These are phyloP conservation scores for Hibiscus syriacus DNA, from an alignment of 345 rosid genomes.

Conservation along the genomic window DNA sequence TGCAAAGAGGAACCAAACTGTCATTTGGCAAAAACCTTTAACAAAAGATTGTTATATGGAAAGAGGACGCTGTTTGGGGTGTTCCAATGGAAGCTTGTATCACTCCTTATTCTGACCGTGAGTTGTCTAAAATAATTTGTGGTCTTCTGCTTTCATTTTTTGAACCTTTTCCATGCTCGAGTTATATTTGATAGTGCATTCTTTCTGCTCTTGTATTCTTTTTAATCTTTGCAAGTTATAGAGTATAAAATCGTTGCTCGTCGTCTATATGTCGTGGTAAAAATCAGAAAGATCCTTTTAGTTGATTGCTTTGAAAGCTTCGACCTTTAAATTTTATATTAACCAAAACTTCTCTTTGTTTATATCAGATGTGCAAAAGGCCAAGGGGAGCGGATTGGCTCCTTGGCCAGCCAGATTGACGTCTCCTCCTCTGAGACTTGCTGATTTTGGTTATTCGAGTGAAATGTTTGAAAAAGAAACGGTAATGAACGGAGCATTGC, in stretches of 20 bases:
- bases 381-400: slow-evolving; percentile 83
- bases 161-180: background rate
- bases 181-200: slow-evolving; percentile 3
- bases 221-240: background rate
- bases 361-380: slow-evolving; percentile 59
- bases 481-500: slow-evolving; percentile 30
- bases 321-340: background rate
- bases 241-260: background rate
- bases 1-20: slow-evolving; percentile 86
- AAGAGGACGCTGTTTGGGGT: slow-evolving; percentile 82
- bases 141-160: background rate
- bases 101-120: slow-evolving; percentile 78
- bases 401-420: slow-evolving; percentile 97
- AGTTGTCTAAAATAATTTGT: slow-evolving; percentile 33
- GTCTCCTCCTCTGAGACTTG: slow-evolving; percentile 78
- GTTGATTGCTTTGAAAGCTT: background rate
- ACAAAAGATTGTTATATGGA: slow-evolving; percentile 81
- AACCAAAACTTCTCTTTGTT: slow-evolving; percentile 12
- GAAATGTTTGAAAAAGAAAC: slow-evolving; percentile 81
- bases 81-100: slow-evolving; percentile 94
- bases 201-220: background rate
- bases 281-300: background rate
- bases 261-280: background rate
- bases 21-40: slow-evolving; percentile 90
- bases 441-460: slow-evolving; percentile 77